Percentiles rank a stretch among this genome's conserved stretches.
Evolutionary conservation across 768 basidiomycete species (phyloP).

Genomic region (Boletellus sp.): DNA sequence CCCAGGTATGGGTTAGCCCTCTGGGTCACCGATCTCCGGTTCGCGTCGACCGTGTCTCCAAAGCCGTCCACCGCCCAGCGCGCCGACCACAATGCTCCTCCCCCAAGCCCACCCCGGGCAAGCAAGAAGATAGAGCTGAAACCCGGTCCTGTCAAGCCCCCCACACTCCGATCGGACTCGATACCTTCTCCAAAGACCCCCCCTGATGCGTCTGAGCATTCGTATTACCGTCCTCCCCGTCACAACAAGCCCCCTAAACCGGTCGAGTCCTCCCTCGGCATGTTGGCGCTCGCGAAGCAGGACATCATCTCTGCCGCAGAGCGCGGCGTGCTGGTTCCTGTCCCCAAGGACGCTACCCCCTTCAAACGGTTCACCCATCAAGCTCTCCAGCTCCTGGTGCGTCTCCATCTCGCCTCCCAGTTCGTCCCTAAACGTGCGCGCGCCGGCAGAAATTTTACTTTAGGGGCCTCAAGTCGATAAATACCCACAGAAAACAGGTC

Average conservation of each 20-base stretch:
- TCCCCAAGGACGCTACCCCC: constrained; percentile 58
- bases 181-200: constrained; percentile 18
- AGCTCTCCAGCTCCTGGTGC: constrained; percentile 44
- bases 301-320: constrained; percentile 64
- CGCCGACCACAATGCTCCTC: constrained; percentile 23
- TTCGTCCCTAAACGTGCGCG: neutral
- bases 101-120: constrained; percentile 30
- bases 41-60: constrained; percentile 31
- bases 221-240: constrained; percentile 25
- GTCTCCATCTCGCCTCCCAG: constrained; percentile 12
- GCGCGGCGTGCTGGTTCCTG: constrained; percentile 66
- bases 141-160: constrained; percentile 57
- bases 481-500: constrained; percentile 54
- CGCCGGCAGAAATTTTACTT: constrained; percentile 74
- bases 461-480: constrained; percentile 69
- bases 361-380: constrained; percentile 49
- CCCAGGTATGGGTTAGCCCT: constrained; percentile 1
- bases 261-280: constrained; percentile 17
- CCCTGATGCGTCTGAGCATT: constrained; percentile 23
- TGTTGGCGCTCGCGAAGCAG: constrained; percentile 52
- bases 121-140: constrained; percentile 56
- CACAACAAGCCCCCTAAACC: constrained; percentile 19
- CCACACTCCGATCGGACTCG: constrained; percentile 22
- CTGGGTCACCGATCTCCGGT: constrained; percentile 7
- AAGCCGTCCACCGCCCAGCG: constrained; percentile 16